phyloP scores from a whole-genome alignment of 805 yeast genomes.

The Saccharomyces paradoxus region DNA sequence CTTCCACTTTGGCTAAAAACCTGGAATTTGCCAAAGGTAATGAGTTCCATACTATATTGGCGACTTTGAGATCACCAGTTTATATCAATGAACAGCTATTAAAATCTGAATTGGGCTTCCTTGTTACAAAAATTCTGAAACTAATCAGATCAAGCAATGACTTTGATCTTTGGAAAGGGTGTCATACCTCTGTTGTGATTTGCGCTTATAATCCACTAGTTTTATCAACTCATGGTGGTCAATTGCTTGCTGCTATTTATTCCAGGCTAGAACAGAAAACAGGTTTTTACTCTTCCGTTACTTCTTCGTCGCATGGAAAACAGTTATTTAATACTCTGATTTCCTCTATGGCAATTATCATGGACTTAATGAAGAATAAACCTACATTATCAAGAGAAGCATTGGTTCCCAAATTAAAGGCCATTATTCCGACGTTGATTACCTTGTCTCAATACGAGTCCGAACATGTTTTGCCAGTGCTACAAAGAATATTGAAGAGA shows the following conservation, averaged over 20 bases:
- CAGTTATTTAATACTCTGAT: conserved; percentile 24
- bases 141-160: conserved; percentile 38
- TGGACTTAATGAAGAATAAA: conserved; percentile 56
- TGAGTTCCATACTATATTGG: conserved; percentile 25
- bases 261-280: conserved; percentile 24
- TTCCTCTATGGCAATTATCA: conserved; percentile 25
- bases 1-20: conserved; percentile 20
- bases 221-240: conserved; percentile 27
- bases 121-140: conserved; percentile 34
- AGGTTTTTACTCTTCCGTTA: conserved; percentile 14
- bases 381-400: conserved; percentile 78
- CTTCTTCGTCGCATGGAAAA: conserved; percentile 16
- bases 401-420: conserved; percentile 68
- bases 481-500: conserved; percentile 39
- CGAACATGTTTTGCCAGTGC: conserved; percentile 32
- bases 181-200: conserved; percentile 43
- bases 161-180: conserved; percentile 52
- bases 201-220: conserved; percentile 31
- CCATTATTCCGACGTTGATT: conserved; percentile 47
- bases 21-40: conserved; percentile 23
- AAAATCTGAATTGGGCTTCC: conserved; percentile 26
- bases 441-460: conserved; percentile 36
- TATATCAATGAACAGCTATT: conserved; percentile 27
- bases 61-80: conserved; percentile 18
- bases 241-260: conserved; percentile 21